Percentiles rank a stretch among this genome's conserved stretches.
Conservation (phyloP, 345 rosid species). For the Salix udensis region DNA sequence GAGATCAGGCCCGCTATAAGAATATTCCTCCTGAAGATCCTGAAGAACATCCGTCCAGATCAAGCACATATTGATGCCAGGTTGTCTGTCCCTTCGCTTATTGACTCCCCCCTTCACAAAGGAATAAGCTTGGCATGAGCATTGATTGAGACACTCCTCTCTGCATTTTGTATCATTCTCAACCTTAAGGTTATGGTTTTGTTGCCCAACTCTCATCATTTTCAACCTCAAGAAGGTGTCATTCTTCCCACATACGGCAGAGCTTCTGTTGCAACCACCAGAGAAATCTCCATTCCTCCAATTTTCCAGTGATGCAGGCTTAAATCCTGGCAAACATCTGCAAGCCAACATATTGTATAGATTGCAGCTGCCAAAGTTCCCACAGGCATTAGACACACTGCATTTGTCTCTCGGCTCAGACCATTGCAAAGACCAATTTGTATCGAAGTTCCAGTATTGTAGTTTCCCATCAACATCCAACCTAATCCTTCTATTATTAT, state of each 20-base stretch:
- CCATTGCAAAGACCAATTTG: constrained; percentile 27
- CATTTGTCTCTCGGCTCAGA: constrained; percentile 31
- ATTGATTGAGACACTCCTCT: neutral
- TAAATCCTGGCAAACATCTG: constrained; percentile 43
- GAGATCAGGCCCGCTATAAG: constrained; percentile 30
- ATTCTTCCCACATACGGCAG: neutral
- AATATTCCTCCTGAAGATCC: constrained; percentile 47
- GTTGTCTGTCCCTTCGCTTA: neutral
- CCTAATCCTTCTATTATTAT: constrained; percentile 18
- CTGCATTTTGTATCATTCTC: neutral
- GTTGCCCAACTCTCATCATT: neutral
- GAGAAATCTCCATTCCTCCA: constrained; percentile 21
- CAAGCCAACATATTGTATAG: constrained; percentile 14
- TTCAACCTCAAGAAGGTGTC: constrained; percentile 13
- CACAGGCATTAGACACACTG: constrained; percentile 28
- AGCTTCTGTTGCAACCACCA: constrained; percentile 28
- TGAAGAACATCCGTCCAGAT: constrained; percentile 54
- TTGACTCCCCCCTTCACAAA: neutral
- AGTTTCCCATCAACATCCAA: constrained; percentile 34
- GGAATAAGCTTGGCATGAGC: constrained; percentile 31
- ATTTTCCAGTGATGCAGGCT: constrained; percentile 3
- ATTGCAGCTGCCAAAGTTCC: constrained; percentile 38
- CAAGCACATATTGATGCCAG: constrained; percentile 28
- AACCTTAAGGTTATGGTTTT: fast-evolving
- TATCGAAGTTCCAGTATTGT: constrained; percentile 11